Conservation (phyloP, 129 eudicot genomes). For the Pittosporum tobira region DNA sequence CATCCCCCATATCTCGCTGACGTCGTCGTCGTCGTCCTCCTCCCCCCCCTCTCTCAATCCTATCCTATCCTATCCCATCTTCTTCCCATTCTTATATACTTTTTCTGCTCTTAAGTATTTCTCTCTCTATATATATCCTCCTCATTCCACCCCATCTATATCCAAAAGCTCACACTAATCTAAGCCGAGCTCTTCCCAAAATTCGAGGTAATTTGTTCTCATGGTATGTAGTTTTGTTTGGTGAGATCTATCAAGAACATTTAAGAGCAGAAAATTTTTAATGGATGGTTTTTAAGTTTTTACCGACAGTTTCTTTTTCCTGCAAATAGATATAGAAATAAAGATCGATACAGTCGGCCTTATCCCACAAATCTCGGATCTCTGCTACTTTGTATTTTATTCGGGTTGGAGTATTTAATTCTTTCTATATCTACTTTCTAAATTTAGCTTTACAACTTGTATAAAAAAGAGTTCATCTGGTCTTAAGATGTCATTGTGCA, state of each 20-base stretch:
- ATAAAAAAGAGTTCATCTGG: background rate
- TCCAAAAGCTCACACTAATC: background rate
- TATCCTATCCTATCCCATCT: too few relatives aligned
- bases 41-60: too few relatives aligned
- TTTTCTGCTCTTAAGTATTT: too few relatives aligned
- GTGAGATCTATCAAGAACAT: background rate
- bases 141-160: background rate
- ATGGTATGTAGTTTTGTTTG: background rate
- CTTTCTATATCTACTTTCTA: background rate
- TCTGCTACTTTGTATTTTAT: background rate
- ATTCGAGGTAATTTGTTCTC: background rate
- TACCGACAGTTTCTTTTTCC: slow-evolving; percentile 1
- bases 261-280: too few relatives aligned
- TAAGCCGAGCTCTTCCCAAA: background rate
- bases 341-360: too few relatives aligned
- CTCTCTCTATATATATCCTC: background rate
- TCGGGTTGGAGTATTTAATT: background rate
- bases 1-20: too few relatives aligned
- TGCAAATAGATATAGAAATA: background rate
- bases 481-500: too few relatives aligned
- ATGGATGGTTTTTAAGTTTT: background rate
- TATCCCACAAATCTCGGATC: background rate
- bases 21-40: too few relatives aligned
- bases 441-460: background rate
- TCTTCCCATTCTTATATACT: too few relatives aligned